Conservation (phyloP, 805 yeast species). For the Metschnikowia kunwiensis region DNA sequence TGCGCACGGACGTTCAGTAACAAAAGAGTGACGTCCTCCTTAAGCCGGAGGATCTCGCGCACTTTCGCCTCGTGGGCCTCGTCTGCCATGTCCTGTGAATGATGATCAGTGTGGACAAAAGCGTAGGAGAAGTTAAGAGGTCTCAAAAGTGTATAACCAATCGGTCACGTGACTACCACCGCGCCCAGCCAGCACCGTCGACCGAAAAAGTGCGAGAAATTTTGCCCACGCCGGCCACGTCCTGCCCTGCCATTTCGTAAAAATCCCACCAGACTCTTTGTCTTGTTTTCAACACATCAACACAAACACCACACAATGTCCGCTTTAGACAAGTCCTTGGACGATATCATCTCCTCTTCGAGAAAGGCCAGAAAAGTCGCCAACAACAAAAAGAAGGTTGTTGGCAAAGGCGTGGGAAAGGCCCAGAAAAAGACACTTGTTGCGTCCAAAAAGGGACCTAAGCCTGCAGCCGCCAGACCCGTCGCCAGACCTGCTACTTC, state of each 20-base stretch:
- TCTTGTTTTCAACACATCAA: not conserved
- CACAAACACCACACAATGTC: slow-evolving; percentile 47
- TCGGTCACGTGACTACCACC: no score
- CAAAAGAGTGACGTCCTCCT: slow-evolving; percentile 26
- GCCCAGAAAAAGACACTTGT: slow-evolving; percentile 26
- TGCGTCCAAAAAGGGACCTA: slow-evolving; percentile 28
- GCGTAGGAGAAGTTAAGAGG: no score
- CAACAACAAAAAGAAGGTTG: slow-evolving; percentile 30
- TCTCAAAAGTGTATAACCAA: no score
- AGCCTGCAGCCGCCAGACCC: slow-evolving; percentile 32
- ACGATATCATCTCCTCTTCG: slow-evolving; percentile 80
- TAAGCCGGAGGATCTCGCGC: slow-evolving; percentile 27
- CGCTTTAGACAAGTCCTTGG: slow-evolving; percentile 88
- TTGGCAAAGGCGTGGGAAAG: slow-evolving; percentile 35
- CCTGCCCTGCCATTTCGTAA: not conserved
- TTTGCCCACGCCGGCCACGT: not conserved
- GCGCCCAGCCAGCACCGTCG: slow-evolving; percentile 2
- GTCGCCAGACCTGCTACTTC: slow-evolving; percentile 12
- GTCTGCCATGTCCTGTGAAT: slow-evolving; percentile 6
- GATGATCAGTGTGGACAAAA: no score
- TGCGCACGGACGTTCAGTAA: slow-evolving; percentile 40
- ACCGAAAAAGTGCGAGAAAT: not conserved
- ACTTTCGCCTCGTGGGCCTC: slow-evolving; percentile 17
- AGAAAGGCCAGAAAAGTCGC: slow-evolving; percentile 37
- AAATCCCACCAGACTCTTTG: not conserved